Evolutionary conservation across 2,329 filamentous ascomycete species (phyloP), one percentile per base, ranked within the genome.

Genomic region (Clarireedia paspali): DNA sequence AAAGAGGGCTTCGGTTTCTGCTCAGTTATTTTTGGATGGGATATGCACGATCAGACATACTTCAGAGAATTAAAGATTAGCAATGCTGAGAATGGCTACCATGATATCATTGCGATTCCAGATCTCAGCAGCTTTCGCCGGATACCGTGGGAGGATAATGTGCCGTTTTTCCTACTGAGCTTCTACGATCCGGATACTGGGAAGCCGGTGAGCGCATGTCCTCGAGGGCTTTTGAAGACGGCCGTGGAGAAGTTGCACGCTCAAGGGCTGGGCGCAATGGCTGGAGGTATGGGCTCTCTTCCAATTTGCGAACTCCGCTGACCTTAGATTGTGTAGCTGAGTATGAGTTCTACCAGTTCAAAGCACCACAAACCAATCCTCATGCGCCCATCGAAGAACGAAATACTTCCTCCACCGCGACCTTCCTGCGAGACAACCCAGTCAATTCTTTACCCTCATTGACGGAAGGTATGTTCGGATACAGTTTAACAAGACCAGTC

Each of bases 381-480:
- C 65, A 71, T 23, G 67, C 75, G 39, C 71, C 75, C 20, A 71
- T 75, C 30, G 68, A 76, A 20, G 77, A 84, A 68, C 75, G 77
- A 57, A 84, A 83, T 61, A 80, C 79, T 7, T 83, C 85, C 30
- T 84, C 87, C 0, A 88, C 89, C 1, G 88, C 89, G 24, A 74
- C 79, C 6, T 95, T 88, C 70, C 80, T 95, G 39, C 79, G 82
- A 66, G 75, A 85, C 6, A 90, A 95, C 69, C 80, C 88, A 0
- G 83, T 87, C 14, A 76, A 85, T 49, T 72, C 83, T n/a, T 79
- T 96, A 7, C 89, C 89, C 0, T 77, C 87, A 24, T 74, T 96
- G 50, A 95, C 91, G 7, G 89, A 95, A 68, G 91, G 91, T 67
- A 96, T 96, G 91, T 96, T 96, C 66, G 91, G 91, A 57, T 96